These are phyloP conservation scores for Ophiostoma piceae DNA, from an alignment of 2,329 filamentous ascomycete genomes.

Conservation along the genomic window DNA sequence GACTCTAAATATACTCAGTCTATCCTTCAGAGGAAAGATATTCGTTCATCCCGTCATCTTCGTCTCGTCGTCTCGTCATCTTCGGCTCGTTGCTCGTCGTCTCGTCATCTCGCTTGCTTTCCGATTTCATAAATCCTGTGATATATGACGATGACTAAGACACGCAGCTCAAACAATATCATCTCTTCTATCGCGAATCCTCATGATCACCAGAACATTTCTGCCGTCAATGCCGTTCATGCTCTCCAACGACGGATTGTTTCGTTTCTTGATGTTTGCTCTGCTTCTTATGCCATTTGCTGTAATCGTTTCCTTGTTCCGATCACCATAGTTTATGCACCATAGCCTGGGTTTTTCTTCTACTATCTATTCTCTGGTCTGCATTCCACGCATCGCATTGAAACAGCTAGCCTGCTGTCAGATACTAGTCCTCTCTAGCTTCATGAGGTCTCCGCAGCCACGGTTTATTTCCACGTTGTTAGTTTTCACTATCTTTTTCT, in stretches of 20 bases:
- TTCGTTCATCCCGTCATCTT: not conserved
- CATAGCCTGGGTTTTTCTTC: not conserved
- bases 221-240: not conserved
- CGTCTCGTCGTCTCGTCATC: no score
- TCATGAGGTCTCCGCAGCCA: not conserved
- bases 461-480: not conserved
- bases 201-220: not conserved
- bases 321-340: constrained; percentile 10
- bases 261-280: not conserved
- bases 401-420: not conserved
- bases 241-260: not conserved
- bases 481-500: not conserved
- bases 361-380: no score
- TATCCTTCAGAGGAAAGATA: not conserved
- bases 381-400: not conserved
- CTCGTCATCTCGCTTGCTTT: no score
- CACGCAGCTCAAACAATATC: not conserved
- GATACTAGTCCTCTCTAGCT: not conserved
- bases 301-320: not conserved
- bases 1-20: not conserved
- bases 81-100: no score
- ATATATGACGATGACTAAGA: not conserved
- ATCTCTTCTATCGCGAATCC: not conserved
- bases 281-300: not conserved
- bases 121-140: no score